Evolutionary conservation across 2,329 filamentous ascomycete genomes (phyloP).

Genomic region (Tolypocladium inflatum): DNA sequence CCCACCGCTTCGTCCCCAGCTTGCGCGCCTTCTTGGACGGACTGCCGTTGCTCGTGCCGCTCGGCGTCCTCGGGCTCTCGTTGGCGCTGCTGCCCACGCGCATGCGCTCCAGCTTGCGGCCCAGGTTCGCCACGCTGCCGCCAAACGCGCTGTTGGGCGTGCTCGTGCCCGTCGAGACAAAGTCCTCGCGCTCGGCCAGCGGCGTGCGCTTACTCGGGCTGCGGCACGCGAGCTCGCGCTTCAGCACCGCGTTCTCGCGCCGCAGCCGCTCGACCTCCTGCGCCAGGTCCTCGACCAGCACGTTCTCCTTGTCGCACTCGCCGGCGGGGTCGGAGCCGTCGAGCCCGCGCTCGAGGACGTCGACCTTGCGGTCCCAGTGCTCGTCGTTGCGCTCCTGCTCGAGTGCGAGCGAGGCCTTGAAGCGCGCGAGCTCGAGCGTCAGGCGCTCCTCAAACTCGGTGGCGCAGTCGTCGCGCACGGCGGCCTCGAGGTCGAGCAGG

Average conservation of each 20-base stretch:
- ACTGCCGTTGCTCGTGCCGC: slow-evolving; percentile 26
- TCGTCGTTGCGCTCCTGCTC: slow-evolving; percentile 75
- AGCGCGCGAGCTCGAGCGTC: slow-evolving; percentile 66
- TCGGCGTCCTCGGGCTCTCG: slow-evolving; percentile 16
- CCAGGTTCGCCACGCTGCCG: slow-evolving; percentile 26
- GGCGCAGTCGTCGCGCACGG: slow-evolving; percentile 81
- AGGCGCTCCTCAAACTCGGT: slow-evolving; percentile 75
- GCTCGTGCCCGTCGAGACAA: slow-evolving; percentile 11
- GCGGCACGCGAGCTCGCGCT: slow-evolving; percentile 53
- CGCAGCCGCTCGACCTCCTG: slow-evolving; percentile 62
- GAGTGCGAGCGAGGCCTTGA: slow-evolving; percentile 67
- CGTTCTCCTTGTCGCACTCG: slow-evolving; percentile 54
- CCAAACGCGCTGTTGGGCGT: slow-evolving; percentile 4
- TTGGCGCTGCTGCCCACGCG: slow-evolving; percentile 30
- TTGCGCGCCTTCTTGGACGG: slow-evolving; percentile 43
- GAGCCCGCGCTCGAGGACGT: slow-evolving; percentile 44
- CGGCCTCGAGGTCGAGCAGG: slow-evolving; percentile 63
- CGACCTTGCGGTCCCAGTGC: slow-evolving; percentile 82
- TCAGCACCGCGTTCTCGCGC: slow-evolving; percentile 53
- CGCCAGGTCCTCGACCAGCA: slow-evolving; percentile 54
- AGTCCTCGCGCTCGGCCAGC: slow-evolving; percentile 44
- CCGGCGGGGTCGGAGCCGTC: slow-evolving; percentile 32
- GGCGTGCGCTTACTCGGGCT: slow-evolving; percentile 54
- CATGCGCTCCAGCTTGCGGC: slow-evolving; percentile 40
- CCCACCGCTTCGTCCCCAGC: slow-evolving; percentile 38